Evolutionary conservation across 805 yeast species (phyloP), one percentile per base, ranked within the genome.

Genomic region (Hyphopichia homilentoma): DNA sequence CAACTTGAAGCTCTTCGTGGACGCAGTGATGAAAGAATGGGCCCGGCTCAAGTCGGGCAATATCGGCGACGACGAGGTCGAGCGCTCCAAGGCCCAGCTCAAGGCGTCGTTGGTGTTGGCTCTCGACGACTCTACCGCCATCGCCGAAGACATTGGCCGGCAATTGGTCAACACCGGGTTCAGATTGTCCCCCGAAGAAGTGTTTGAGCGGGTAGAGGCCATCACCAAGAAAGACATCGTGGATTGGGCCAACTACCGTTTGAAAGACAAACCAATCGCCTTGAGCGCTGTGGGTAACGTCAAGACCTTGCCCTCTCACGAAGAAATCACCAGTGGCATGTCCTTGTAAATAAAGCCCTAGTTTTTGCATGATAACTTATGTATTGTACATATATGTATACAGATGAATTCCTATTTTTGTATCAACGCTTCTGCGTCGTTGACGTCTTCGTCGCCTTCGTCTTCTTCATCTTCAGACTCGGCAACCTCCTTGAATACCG

Each of bases 111-210:
- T 93, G 34, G 70, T 93, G 31, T 68, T 93, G 35, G 84, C 96
- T 5, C 70, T 93, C 28, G 99, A 93, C 59, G 96, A 96, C 40
- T 81, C 96, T 9, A 88, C 97, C 6, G 90, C 97, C 5, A 79
- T 88, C 30, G 97, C 97, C 20, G 99, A 93, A 63, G 97, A 93
- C 60, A 87, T 93, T 47, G 98, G 98, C 17, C 81, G 98, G 61
- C 98, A 93, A 59, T 70, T 93, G 35, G 95, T 93, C 27, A 90
- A 96, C 33, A 89, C 97, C 3, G 98, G 98, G 19, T 73, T 65
- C 47, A 68, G 87, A 47, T 66, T 81, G 43, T 61, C 82, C 5
- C 88, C 93, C 4, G 84, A 79, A 52, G 86, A 81, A 43, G 81
- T 81, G 8, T 83, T 82, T 50, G 69, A 73, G 36, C 75, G 82